These are phyloP conservation scores for Phaseolus coccineus DNA, from an alignment of 331 rosid genomes.

Conservation along the genomic window DNA sequence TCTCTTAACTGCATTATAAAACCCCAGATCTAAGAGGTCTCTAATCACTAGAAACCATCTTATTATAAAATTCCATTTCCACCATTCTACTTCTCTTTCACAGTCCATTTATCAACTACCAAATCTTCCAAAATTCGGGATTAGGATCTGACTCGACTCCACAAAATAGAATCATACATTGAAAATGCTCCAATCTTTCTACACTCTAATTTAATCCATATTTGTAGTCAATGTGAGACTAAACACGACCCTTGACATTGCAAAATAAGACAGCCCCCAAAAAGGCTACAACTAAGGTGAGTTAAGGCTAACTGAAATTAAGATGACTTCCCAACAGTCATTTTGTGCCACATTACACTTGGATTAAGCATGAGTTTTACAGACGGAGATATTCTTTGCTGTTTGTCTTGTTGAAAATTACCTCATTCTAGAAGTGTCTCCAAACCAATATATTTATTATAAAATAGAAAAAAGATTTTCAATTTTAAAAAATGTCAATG, in stretches of 20 bases:
- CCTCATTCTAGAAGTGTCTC: constrained; percentile 13
- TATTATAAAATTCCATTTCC: constrained; percentile 6
- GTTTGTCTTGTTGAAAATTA: constrained; percentile 33
- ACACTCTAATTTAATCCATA: not conserved
- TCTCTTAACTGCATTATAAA: constrained; percentile 10
- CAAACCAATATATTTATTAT: constrained; percentile 18
- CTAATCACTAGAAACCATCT: constrained; percentile 7
- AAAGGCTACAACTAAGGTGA: not conserved
- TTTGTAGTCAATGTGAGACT: not conserved
- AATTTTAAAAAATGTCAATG: constrained; percentile 22
- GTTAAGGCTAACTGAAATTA: not conserved
- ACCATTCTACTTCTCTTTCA: constrained; percentile 26
- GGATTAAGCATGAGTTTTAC: not conserved
- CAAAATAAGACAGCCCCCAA: not conserved
- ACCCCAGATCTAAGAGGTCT: constrained; percentile 12
- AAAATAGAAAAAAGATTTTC: constrained; percentile 10
- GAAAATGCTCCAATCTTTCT: not conserved
- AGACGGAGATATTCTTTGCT: constrained; percentile 17
- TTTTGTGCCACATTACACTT: not conserved
- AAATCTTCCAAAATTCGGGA: not conserved
- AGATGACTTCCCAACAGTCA: not conserved
- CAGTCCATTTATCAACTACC: constrained; percentile 1
- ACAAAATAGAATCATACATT: not conserved
- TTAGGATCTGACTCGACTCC: not conserved
- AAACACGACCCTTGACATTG: not conserved